A percentile compares a stretch with the other conserved stretches of the same genome.
Evolutionary conservation across 352 stramenopile genomes (phyloP).

Genomic region (Globisporangium middletonii): DNA sequence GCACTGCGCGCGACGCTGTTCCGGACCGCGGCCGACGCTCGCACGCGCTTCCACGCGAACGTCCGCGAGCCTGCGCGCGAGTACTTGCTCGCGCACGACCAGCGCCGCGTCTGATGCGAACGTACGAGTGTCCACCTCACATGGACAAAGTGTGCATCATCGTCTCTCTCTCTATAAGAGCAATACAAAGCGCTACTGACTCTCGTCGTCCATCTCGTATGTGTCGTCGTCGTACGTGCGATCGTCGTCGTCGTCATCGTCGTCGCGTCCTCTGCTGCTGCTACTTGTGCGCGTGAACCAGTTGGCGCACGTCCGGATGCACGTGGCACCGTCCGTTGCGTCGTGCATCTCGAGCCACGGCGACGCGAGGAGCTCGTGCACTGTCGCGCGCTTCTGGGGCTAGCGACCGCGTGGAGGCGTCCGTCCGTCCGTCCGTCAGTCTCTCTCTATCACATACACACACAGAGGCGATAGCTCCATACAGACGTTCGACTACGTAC

Average conservation of each 20-base stretch:
- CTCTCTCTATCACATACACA: neutral
- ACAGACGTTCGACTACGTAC: constrained; percentile 17
- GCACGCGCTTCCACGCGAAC: constrained; percentile 24
- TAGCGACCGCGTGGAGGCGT: constrained; percentile 6
- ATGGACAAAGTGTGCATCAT: constrained; percentile 1
- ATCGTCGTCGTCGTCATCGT: constrained; percentile 12
- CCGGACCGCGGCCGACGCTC: constrained; percentile 7
- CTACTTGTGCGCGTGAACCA: constrained; percentile 21
- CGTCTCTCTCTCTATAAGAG: neutral
- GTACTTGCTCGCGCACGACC: constrained; percentile 36
- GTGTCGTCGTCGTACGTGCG: constrained; percentile 28
- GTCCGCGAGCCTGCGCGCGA: constrained; percentile 46
- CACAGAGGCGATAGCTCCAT: neutral
- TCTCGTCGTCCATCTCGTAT: constrained; percentile 52
- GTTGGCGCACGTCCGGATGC: constrained; percentile 20
- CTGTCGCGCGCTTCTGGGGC: constrained; percentile 49
- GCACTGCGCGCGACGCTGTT: constrained; percentile 37
- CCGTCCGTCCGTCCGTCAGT: neutral
- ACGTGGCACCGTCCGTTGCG: constrained; percentile 29
- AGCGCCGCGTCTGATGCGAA: constrained; percentile 1
- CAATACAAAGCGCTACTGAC: constrained; percentile 8
- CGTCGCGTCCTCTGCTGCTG: neutral
- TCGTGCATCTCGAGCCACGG: constrained; percentile 50
- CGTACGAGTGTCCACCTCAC: neutral
- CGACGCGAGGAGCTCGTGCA: constrained; percentile 44